Base-by-base conservation (phyloP, 2,329 filamentous ascomycete species). In the Stachybotrys echinatus region DNA sequence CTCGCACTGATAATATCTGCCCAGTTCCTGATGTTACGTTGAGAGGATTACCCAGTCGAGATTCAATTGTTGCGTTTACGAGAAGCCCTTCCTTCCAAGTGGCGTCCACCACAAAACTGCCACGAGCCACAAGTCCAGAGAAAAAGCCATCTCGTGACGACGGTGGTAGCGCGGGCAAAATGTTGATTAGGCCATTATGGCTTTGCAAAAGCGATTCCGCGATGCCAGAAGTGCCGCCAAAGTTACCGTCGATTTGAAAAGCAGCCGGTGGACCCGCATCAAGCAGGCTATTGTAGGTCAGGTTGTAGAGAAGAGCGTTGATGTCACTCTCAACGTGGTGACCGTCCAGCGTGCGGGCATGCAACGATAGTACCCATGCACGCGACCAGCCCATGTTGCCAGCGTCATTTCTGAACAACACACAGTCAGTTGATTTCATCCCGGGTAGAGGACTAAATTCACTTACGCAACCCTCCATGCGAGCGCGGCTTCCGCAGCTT, bases 321-420 rank as follows among this genome's bases (percentile, higher is more conserved):
- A 59, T 55, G 5, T 60, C 54, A 4, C 42, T 43, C 1, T 22
- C 45, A 1, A 55, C 58, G 1, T 49, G 55, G 12, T 45, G n/a
- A 1, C 52, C 45, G 17, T 62, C 56, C 4, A 50, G 42, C 1
- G 79, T 59, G 1, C 77, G 68, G 12, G 75, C 74, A 47, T 74
- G 73, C 39, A 77, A 61, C 38, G 72, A 74, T 17, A 77, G 61
- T 0, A 74, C 58, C 75, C 75, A 80, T 6, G 74, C 74, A 17
- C 73, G 66, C 4, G 73, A 75, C 76, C 76, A 80, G 0, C 76
- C 76, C 0, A 75, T 80, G 48, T 75, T 70, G 0, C 74, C 76
- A 5, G 73, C 71, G 3, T 66, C 67, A 14, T 67, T 57, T n/a
- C n/a, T n/a, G n/a, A n/a, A n/a, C n/a, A 60, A 42, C 59, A 54